Percentiles rank a stretch among this genome's conserved stretches.
phyloP scores from a whole-genome alignment of 2,329 filamentous ascomycete species.

The Verticillium nubilum region DNA sequence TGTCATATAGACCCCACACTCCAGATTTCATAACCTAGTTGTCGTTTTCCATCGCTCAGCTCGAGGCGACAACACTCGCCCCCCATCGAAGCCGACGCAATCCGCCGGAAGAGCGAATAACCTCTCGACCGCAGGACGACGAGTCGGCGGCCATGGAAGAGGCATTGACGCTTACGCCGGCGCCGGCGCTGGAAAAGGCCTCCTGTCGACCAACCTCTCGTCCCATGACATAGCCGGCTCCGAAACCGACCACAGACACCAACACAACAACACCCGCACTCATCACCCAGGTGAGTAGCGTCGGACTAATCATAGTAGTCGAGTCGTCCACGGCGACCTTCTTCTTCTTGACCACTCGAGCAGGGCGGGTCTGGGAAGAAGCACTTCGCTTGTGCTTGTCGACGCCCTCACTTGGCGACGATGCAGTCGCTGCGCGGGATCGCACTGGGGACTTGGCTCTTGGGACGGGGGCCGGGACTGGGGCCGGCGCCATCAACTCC shows the following conservation, averaged over 20 bases:
- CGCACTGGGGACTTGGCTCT: conserved; percentile 21
- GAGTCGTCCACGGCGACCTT: conserved; percentile 35
- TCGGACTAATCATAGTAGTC: conserved; percentile 47
- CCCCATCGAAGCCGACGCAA: conserved; percentile 51
- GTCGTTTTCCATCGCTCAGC: not conserved
- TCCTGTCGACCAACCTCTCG: conserved; percentile 62
- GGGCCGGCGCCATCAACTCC: conserved; percentile 39
- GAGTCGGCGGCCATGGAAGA: conserved; percentile 29
- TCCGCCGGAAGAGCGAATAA: conserved; percentile 44
- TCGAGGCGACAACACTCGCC: conserved; percentile 40
- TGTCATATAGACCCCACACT: not conserved
- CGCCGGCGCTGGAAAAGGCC: conserved; percentile 35
- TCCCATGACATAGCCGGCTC: conserved; percentile 63
- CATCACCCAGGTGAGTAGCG: conserved; percentile 59
- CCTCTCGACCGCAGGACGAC: conserved; percentile 46
- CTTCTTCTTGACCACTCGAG: conserved; percentile 55
- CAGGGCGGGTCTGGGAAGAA: conserved; percentile 24
- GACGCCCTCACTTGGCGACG: conserved; percentile 15
- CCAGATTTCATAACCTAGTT: not conserved
- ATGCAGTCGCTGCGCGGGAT: conserved; percentile 16
- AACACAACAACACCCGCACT: conserved; percentile 63
- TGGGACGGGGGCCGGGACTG: conserved; percentile 11
- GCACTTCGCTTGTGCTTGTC: conserved; percentile 48
- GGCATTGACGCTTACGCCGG: conserved; percentile 36
- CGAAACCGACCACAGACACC: conserved; percentile 63